These are phyloP conservation scores for Aegilops tauschii DNA, from an alignment of 176 grass and related monocot species.

Conservation along the genomic window DNA sequence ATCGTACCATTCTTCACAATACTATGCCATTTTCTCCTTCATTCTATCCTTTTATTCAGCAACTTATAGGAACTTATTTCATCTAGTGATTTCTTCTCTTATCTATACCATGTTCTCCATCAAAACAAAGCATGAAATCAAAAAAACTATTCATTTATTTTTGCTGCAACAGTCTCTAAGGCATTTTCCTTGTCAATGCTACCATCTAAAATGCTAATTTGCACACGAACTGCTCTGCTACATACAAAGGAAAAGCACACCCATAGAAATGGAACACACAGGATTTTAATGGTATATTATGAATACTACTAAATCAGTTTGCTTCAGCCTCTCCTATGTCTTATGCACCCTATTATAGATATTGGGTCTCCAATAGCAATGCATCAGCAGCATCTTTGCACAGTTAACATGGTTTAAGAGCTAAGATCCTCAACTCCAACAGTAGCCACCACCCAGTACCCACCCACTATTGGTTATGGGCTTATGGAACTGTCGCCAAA, in stretches of 20 bases:
- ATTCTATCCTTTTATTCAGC: neutral
- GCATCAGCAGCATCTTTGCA: neutral
- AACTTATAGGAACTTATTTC: neutral
- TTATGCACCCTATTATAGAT: neutral
- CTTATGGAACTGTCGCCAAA: neutral
- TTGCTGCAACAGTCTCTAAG: slow-evolving; percentile 5
- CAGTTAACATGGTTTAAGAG: neutral
- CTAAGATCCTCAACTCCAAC: neutral
- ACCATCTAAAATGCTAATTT: neutral
- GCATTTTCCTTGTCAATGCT: neutral
- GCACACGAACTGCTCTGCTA: neutral
- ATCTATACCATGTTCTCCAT: neutral
- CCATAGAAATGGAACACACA: neutral
- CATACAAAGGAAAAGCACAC: neutral
- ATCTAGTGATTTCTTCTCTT: neutral
- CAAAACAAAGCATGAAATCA: neutral
- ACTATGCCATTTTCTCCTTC: neutral
- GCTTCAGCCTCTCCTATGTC: neutral
- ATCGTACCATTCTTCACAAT: neutral
- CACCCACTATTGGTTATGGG: neutral
- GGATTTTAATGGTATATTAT: neutral
- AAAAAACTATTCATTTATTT: neutral
- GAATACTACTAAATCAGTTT: neutral
- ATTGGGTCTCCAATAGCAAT: neutral
- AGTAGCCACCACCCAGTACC: neutral